These are phyloP conservation scores for Diplodia mutila DNA, from an alignment of 2,329 filamentous ascomycete species.

Conservation along the genomic window DNA sequence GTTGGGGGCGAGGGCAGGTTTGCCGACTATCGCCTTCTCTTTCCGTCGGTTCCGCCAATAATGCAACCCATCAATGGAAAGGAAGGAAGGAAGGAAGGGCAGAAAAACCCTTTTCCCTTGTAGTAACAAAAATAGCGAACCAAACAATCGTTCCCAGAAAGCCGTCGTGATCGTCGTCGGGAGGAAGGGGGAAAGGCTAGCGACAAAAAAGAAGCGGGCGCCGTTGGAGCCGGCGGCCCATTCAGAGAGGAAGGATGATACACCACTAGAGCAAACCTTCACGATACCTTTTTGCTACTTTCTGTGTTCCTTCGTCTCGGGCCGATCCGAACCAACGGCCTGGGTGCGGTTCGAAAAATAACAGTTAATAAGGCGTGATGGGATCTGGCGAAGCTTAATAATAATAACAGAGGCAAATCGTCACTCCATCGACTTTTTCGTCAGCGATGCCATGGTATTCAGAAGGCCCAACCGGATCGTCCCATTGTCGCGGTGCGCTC, in stretches of 20 bases:
- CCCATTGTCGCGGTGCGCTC: neutral
- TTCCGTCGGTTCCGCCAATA: neutral
- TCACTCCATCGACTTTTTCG: too few species aligned
- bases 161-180: neutral
- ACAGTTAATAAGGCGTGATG: too few species aligned
- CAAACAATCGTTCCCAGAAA: too few species aligned
- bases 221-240: neutral
- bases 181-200: too few species aligned
- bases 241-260: neutral
- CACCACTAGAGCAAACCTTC: neutral
- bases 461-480: neutral
- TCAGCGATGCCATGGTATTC: neutral
- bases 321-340: conserved; percentile 16
- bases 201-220: neutral
- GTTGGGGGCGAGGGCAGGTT: neutral
- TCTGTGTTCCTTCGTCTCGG: neutral
- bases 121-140: neutral
- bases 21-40: neutral
- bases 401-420: too few species aligned
- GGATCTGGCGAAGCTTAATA: too few species aligned
- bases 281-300: neutral
- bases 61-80: neutral
- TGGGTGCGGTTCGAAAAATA: neutral
- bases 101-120: neutral
- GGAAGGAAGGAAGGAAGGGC: neutral